These are phyloP conservation scores for Zymoseptoria ardabiliae DNA, from an alignment of 2,329 filamentous ascomycete genomes.

Conservation along the genomic window DNA sequence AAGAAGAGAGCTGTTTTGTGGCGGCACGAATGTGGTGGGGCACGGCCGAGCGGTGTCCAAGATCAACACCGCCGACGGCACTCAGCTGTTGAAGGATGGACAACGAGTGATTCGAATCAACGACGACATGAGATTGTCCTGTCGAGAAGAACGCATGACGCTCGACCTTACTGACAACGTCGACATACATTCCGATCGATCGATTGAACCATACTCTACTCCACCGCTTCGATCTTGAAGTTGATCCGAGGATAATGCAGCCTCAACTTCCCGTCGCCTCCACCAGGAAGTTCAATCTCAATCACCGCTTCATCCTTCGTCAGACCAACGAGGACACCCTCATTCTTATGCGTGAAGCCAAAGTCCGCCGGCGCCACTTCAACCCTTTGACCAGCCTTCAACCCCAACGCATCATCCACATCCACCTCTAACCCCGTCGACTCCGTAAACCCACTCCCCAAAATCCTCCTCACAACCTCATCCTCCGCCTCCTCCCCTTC, in stretches of 20 bases:
- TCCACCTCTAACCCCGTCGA: constrained; percentile 1
- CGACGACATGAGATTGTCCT: no score
- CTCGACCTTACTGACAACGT: no score
- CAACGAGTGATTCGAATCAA: no score
- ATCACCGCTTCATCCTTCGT: constrained; percentile 14
- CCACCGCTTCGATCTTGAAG: constrained; percentile 11
- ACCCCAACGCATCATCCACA: constrained; percentile 7
- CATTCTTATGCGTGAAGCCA: constrained; percentile 15
- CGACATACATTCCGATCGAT: neutral
- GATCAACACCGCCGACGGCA: neutral
- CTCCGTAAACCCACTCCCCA: constrained; percentile 6
- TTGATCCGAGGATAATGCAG: constrained; percentile 17
- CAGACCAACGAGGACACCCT: constrained; percentile 9
- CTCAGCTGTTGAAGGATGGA: neutral
- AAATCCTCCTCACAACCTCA: constrained; percentile 10
- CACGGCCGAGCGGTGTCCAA: neutral
- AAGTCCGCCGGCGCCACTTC: constrained; percentile 14
- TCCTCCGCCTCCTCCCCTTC: constrained; percentile 12
- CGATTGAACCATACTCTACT: neutral
- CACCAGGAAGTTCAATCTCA: constrained; percentile 6
- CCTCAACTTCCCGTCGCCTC: constrained; percentile 6
- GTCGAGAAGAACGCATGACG: no score
- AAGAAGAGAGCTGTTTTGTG: neutral
- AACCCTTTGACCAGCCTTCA: constrained; percentile 9
- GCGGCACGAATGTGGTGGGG: neutral